Conservation (phyloP, 352 stramenopile species). For the Pythium sukuiense region DNA sequence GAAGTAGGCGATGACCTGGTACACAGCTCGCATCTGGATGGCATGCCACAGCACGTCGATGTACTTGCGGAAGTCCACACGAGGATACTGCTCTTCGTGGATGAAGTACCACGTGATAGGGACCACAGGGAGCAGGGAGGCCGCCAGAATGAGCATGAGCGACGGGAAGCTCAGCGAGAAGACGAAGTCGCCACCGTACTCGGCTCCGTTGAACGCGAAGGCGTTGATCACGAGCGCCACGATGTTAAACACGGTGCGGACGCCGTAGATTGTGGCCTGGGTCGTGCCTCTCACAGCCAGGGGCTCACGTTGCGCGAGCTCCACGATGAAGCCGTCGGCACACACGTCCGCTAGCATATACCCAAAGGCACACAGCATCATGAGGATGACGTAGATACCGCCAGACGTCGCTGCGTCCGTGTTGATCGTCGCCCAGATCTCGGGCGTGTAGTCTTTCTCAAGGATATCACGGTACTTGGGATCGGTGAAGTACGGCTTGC, state of each 20-base stretch:
- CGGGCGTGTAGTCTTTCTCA: not conserved
- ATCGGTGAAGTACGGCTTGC: constrained; percentile 25
- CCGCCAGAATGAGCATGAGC: constrained; percentile 19
- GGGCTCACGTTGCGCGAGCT: constrained; percentile 38
- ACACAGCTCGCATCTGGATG: constrained; percentile 30
- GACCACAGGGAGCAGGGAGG: constrained; percentile 11
- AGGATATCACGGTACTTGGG: not conserved
- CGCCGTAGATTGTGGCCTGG: constrained; percentile 28
- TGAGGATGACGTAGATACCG: constrained; percentile 36
- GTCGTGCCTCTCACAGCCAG: constrained; percentile 26
- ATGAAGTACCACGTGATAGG: constrained; percentile 23
- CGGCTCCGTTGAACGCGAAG: constrained; percentile 31
- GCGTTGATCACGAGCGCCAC: constrained; percentile 18
- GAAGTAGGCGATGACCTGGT: constrained; percentile 29
- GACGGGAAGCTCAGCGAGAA: constrained; percentile 12
- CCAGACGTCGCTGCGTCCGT: constrained; percentile 15
- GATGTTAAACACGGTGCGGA: constrained; percentile 12
- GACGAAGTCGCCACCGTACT: not conserved
- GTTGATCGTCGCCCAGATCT: constrained; percentile 15
- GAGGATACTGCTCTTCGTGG: constrained; percentile 18
- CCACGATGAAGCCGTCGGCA: constrained; percentile 43
- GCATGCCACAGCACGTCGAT: constrained; percentile 20
- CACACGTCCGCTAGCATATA: constrained; percentile 52
- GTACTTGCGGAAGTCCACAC: constrained; percentile 9
- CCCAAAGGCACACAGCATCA: constrained; percentile 54